phyloP scores from a whole-genome alignment of 2,329 filamentous ascomycete genomes.

The Nemania sp. region DNA sequence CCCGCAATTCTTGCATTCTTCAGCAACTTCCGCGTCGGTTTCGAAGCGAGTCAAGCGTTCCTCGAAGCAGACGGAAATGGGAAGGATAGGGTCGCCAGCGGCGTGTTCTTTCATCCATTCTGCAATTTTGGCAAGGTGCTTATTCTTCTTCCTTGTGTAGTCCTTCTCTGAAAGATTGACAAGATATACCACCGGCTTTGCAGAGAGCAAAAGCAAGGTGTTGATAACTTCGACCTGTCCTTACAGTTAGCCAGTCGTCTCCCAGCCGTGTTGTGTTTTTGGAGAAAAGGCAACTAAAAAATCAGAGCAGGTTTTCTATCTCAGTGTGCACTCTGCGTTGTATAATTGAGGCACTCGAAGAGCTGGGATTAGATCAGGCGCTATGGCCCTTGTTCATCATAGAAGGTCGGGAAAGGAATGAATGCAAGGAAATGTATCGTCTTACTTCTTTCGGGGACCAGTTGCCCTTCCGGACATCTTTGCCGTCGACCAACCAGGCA shows the following conservation, averaged over 20 bases:
- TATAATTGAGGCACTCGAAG: slow-evolving; percentile 84
- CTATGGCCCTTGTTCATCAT: slow-evolving; percentile 98
- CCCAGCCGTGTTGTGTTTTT: neutral
- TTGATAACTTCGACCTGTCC: slow-evolving; percentile 94
- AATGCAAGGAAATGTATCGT: slow-evolving; percentile 29
- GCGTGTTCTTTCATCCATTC: slow-evolving; percentile 96
- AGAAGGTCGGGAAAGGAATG: slow-evolving; percentile 32
- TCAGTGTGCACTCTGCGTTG: slow-evolving; percentile 82
- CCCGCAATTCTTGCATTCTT: slow-evolving; percentile 87
- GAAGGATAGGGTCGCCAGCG: slow-evolving; percentile 84
- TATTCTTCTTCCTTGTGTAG: slow-evolving; percentile 99
- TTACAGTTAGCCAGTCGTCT: slow-evolving; percentile 34
- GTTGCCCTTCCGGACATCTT: slow-evolving; percentile 87
- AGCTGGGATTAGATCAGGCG: slow-evolving; percentile 99
- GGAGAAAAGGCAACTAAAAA: slow-evolving; percentile 1
- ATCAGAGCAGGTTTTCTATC: slow-evolving; percentile 79
- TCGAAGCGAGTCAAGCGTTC: slow-evolving; percentile 84
- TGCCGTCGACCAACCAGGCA: slow-evolving; percentile 79
- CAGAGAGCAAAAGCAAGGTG: slow-evolving; percentile 89
- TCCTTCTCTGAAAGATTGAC: slow-evolving; percentile 97
- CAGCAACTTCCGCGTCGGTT: slow-evolving; percentile 73
- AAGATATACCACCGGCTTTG: slow-evolving; percentile 95
- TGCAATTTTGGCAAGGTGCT: slow-evolving; percentile 90
- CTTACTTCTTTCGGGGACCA: slow-evolving; percentile 96
- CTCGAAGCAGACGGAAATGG: slow-evolving; percentile 90